Evolutionary conservation across 1,284 basidiomycete species (phyloP).

Genomic region (Hymenochaete sp.): DNA sequence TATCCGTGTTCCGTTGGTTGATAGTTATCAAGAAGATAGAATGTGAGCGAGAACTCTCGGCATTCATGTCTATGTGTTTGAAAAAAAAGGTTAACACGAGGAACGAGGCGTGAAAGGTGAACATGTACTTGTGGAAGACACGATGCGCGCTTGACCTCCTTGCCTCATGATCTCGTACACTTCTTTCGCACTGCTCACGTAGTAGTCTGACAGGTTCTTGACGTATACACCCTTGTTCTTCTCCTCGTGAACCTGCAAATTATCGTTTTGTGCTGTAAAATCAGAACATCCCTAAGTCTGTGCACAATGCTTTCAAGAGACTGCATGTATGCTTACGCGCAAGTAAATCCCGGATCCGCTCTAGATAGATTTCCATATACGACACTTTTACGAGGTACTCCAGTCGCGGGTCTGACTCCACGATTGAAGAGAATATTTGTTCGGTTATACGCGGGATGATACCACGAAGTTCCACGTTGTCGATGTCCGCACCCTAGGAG

Average conservation of each 20-base stretch:
- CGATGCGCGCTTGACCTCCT: slow-evolving; percentile 84
- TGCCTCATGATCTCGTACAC: slow-evolving; percentile 99
- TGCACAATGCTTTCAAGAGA: not conserved
- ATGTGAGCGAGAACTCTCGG: slow-evolving; percentile 97
- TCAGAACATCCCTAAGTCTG: slow-evolving; percentile 1
- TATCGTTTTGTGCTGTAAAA: slow-evolving; percentile 87
- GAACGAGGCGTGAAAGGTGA: slow-evolving; percentile 1
- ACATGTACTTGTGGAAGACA: slow-evolving; percentile 87
- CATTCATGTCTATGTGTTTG: slow-evolving; percentile 87
- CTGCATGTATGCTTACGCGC: slow-evolving; percentile 71
- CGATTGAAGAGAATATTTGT: slow-evolving; percentile 97
- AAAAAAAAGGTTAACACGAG: slow-evolving; percentile 5
- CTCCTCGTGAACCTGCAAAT: slow-evolving; percentile 97
- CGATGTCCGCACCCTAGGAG: slow-evolving; percentile 88
- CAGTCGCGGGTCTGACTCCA: slow-evolving; percentile 88
- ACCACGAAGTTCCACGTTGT: slow-evolving; percentile 84
- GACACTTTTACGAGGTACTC: slow-evolving; percentile 99
- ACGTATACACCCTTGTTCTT: slow-evolving; percentile 97
- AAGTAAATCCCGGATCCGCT: slow-evolving; percentile 91
- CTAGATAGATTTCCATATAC: slow-evolving; percentile 99
- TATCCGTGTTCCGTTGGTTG: slow-evolving; percentile 93
- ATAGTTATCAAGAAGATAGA: slow-evolving; percentile 99
- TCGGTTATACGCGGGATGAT: slow-evolving; percentile 98
- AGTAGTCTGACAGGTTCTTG: slow-evolving; percentile 96
- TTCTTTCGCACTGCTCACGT: slow-evolving; percentile 92